A percentile compares a stretch with the other conserved stretches of the same genome.
Evolutionary conservation across 1,284 basidiomycete species (phyloP).

Genomic region (Pseudozyma hubeiensis): DNA sequence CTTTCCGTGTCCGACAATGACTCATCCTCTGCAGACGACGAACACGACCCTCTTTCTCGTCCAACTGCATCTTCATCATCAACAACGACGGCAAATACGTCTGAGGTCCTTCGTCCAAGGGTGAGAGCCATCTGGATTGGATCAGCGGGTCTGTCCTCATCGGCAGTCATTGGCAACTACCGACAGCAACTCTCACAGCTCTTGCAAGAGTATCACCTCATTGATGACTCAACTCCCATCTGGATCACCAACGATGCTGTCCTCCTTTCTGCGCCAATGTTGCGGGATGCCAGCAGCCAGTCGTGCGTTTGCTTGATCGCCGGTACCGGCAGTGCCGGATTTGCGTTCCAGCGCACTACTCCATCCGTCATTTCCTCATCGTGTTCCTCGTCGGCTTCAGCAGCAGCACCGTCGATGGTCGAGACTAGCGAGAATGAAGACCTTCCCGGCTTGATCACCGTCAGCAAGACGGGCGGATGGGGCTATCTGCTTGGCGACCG

Average conservation of each 20-base stretch:
- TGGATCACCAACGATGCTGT: slow-evolving; percentile 55
- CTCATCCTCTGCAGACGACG: slow-evolving; percentile 28
- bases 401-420: background rate
- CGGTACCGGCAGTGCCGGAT: slow-evolving; percentile 48
- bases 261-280: slow-evolving; percentile 41
- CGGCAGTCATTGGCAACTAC: slow-evolving; percentile 31
- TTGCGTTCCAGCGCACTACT: slow-evolving; percentile 40
- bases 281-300: slow-evolving; percentile 29
- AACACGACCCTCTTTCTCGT: slow-evolving; percentile 7
- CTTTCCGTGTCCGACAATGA: slow-evolving; percentile 44
- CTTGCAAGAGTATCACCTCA: slow-evolving; percentile 29
- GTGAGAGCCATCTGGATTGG: slow-evolving; percentile 52
- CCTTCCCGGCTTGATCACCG: slow-evolving; percentile 37
- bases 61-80: background rate
- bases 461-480: slow-evolving; percentile 48
- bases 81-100: background rate
- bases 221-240: slow-evolving; percentile 35
- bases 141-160: slow-evolving; percentile 35
- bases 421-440: slow-evolving; percentile 36
- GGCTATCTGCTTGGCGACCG: slow-evolving; percentile 46
- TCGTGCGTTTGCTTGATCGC: slow-evolving; percentile 49
- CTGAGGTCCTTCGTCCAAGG: slow-evolving; percentile 11
- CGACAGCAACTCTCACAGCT: slow-evolving; percentile 30
- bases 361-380: slow-evolving; percentile 1
- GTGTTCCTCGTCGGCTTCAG: background rate